Evolutionary conservation across 2,329 filamentous ascomycete genomes (phyloP), one percentile per base, ranked within the genome.

Genomic region (Fusarium avenaceum): DNA sequence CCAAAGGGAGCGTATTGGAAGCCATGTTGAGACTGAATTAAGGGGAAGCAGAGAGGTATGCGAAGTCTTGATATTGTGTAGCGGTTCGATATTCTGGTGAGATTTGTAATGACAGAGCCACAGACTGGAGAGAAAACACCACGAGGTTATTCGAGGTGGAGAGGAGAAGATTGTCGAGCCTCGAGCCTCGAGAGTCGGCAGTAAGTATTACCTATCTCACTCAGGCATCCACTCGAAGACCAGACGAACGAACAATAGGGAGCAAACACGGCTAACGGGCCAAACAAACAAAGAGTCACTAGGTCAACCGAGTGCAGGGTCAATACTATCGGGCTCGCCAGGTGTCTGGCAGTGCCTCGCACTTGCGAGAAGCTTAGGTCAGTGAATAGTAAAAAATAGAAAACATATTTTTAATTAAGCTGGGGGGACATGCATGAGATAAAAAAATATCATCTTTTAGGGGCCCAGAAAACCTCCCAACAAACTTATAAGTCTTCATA

Each of bases 401-500:
- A 46, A 43, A 17, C 20, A 30, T 39, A 8, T 11, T 33, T 54
- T 49, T 24, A 20, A 66, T 63, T 35, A 54, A 53, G 15, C 13
- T 30, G 17, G 28, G 28, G 28, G 11, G 28, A 39, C 13, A 61
- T 42, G 32, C 39, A 33, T 60, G 49, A 57, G 30, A 24, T 33
- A 39, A 33, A 40, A 43, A 43, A 39, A 24, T 8, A 24, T 54
- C 32, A 51, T 43, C 42, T 42, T 44, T 51, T 58, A 26, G 42
- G 30, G 33, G 38, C 22, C 24, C 33, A 33, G 32, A 39, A n/a
- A 43, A 32, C 54, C 49, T 44, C 43, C 46, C 30, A 40, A 51
- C 40, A 42, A 42, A 32, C 28, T 46, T 66, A 33, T 24, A 49
- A 42, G 38, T 57, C 64, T 63, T 40, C 35, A 44, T 45, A 46